Evolutionary conservation across 2,329 filamentous ascomycete species (phyloP), one percentile per base, ranked within the genome.

Genomic region (Parasarocladium wereldwijsianum): DNA sequence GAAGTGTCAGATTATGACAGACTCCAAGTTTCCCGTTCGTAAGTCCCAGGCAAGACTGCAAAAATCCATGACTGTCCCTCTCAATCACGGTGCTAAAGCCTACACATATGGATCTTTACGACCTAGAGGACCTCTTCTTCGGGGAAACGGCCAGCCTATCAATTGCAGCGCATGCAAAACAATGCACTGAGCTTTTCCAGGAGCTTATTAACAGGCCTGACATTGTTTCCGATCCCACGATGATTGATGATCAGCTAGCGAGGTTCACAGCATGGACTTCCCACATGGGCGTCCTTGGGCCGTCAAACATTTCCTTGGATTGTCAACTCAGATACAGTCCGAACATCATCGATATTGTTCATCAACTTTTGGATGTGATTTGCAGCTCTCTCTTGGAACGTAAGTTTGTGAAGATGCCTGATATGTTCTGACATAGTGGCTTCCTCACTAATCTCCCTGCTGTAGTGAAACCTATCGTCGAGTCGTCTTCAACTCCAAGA

Each of bases 271-370:
- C 34, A 2, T 38, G 37, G 37, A 32, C 31, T 26, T 16, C 24
- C 10, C 31, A 30, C 17, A 35, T 38, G 23, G 32, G 34, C 6
- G 37, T 37, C 11, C 37, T 25, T 20, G 35, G 44, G 25, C 38
- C 44, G 32, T 41, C 35, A 34, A 44, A 47, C 31, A 38, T 46
- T 26, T 47, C 44, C 38, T 24, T 47, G 34, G 44, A 47, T 31
- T 47, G 45, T 37, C 39, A 43, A 33, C 43, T 47, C 26, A 29
- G 44, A 41, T 47, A 36, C 39, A 46, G 44, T 40, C 42, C 43
- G 28, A 40, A 26, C 30, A 36, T 30, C 15, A 16, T 19, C 14
- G 38, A 42, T 8, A 29, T 28, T 23, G 36, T 49, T 22, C 32
- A 49, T 32, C 29, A 39, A 13, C 35, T 48, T 7, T 36, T 40